Evolutionary conservation across 2,329 filamentous ascomycete species (phyloP).

Genomic region (Penicillium sp.): DNA sequence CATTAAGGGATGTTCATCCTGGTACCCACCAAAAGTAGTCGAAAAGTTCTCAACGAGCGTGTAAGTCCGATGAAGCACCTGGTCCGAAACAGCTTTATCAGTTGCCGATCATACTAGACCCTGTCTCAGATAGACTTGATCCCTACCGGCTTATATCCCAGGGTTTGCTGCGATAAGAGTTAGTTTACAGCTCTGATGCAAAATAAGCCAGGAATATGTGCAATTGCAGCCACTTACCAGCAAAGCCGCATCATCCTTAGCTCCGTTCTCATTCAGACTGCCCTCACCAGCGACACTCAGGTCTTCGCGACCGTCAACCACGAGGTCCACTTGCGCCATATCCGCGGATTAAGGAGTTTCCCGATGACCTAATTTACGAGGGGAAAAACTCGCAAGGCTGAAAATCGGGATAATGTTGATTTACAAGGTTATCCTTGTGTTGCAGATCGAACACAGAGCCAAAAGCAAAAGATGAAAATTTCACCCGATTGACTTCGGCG

Average conservation of each 20-base stretch:
- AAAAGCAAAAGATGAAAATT: conserved; percentile 7
- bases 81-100: conserved; percentile 1
- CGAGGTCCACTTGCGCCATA: conserved; percentile 20
- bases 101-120: background rate
- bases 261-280: conserved; percentile 25
- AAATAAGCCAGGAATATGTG: background rate
- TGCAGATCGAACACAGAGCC: background rate
- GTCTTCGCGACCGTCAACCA: conserved; percentile 23
- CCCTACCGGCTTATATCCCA: conserved; percentile 57
- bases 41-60: conserved; percentile 60
- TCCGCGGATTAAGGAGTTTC: background rate
- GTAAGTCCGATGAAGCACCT: conserved; percentile 60
- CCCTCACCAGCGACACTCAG: conserved; percentile 25
- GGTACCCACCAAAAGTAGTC: conserved; percentile 55
- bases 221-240: conserved; percentile 28
- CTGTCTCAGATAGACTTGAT: background rate
- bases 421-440: background rate
- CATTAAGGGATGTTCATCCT: background rate
- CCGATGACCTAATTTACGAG: background rate
- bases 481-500: conserved; percentile 11
- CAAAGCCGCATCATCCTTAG: conserved; percentile 38
- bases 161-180: conserved; percentile 42
- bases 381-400: background rate
- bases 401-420: background rate
- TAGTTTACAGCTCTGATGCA: background rate